Percentiles rank a stretch among this genome's conserved stretches.
phyloP scores from a whole-genome alignment of 331 rosid genomes.

The Quercus phellos region DNA sequence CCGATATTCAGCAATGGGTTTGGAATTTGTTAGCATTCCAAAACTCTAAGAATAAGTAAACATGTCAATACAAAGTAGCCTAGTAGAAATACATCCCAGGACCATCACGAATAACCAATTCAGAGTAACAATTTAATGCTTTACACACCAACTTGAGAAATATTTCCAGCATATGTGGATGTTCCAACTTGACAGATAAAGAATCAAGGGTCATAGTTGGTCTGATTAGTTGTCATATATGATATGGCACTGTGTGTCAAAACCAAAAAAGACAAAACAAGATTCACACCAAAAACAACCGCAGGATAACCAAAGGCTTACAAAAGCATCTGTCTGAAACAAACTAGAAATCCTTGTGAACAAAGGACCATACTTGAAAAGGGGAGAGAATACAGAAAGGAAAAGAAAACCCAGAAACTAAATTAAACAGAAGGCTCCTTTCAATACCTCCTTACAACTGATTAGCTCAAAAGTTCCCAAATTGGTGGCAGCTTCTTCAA shows the following conservation, averaged over 20 bases:
- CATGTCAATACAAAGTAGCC: background rate
- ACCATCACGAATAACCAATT: background rate
- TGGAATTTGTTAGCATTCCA: background rate
- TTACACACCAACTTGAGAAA: background rate
- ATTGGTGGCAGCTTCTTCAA: slow-evolving; percentile 35
- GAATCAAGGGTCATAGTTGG: background rate
- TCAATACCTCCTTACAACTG: slow-evolving; percentile 43
- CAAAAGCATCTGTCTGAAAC: background rate
- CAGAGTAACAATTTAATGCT: background rate
- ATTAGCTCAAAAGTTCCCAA: slow-evolving; percentile 51
- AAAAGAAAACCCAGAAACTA: slow-evolving; percentile 18
- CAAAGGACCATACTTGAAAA: background rate
- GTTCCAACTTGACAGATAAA: background rate
- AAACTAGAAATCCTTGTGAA: background rate
- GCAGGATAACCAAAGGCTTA: background rate
- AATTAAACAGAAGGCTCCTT: slow-evolving; percentile 14
- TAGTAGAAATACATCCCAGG: background rate
- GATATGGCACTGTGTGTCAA: background rate
- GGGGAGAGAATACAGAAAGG: slow-evolving; percentile 2
- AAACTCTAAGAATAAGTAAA: background rate
- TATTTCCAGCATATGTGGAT: background rate
- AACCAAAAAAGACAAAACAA: background rate
- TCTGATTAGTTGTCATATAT: background rate
- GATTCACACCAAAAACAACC: background rate
- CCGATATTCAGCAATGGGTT: background rate